Evolutionary conservation across 2,329 filamentous ascomycete species (phyloP), one percentile per base, ranked within the genome.

Genomic region (Capronia americana): DNA sequence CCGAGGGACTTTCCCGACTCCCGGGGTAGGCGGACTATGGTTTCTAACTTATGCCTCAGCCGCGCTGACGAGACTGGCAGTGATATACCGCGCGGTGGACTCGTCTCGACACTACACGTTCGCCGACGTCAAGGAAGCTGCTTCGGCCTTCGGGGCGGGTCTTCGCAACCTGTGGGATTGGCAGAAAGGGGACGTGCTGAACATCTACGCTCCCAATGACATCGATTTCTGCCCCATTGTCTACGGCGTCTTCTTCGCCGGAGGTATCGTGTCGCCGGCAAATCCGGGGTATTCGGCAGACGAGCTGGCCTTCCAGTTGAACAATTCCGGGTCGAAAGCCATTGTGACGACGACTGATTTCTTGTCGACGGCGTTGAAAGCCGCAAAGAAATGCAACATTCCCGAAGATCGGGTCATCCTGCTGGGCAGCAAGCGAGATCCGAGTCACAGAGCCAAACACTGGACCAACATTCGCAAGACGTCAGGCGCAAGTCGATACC

Each of bases 221-320:
- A 90, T 97, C 75, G 94, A 97, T 77, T 92, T 90, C 0, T 89
- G 92, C 0, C 83, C 90, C 1, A 78, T 93, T 57, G 92, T 88
- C 77, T 92, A 92, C 83, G 94, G 93, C 30, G 85, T 87, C 17
- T 87, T 90, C 72, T 97, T 92, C 90, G 91, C 92, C 0, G 93
- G 93, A 57, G 93, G 92, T 41, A 82, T 92, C 56, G 80, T 92
- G 7, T 92, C 90, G 17, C 92, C 93, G 0, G 92, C 92, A 3
- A 97, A 97, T 75, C 93, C 93, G 24, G 88, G 88, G 3, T 97
- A 97, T 79, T 96, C 91, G 0, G 86, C 86, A 12, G 88, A 92
- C 10, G 94, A 98, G 79, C 84, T 98, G 32, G 88, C 90, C 4
- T 93, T 91, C 74, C 93, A 97, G 79, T 85, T 98, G 68, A 87